Conservation (phyloP, 495 filamentous ascomycete species). For the Astrocystis sublimbata region DNA sequence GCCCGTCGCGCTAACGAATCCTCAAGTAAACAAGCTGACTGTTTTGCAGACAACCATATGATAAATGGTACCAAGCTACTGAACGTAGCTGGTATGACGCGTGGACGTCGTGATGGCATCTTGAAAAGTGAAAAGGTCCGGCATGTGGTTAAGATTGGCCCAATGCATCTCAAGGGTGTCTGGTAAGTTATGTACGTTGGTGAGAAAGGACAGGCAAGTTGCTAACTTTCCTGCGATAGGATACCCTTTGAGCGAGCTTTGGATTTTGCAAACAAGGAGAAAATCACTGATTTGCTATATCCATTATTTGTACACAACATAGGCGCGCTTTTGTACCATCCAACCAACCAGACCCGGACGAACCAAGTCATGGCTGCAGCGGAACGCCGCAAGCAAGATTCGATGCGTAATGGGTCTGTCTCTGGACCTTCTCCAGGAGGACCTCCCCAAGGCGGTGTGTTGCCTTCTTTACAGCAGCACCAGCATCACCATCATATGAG, state of each 20-base stretch:
- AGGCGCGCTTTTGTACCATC: conserved; percentile 89
- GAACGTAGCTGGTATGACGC: conserved; percentile 97
- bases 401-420: conserved; percentile 45
- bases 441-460: conserved; percentile 33
- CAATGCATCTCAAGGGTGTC: conserved; percentile 98
- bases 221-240: conserved; percentile 51
- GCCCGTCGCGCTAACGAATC: neutral
- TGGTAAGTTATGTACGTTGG: conserved; percentile 65
- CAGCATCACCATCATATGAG: conserved; percentile 77
- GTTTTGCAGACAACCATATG: conserved; percentile 88
- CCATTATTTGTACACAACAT: conserved; percentile 98
- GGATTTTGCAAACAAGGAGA: conserved; percentile 99
- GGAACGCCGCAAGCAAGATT: conserved; percentile 69
- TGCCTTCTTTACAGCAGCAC: conserved; percentile 71
- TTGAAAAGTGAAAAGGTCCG: conserved; percentile 96
- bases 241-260: conserved; percentile 96
- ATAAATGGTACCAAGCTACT: conserved; percentile 97
- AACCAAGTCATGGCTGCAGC: conserved; percentile 86
- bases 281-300: conserved; percentile 94
- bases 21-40: neutral
- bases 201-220: neutral
- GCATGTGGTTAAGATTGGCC: conserved; percentile 97
- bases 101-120: conserved; percentile 93
- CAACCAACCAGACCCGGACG: conserved; percentile 79
- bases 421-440: conserved; percentile 40